phyloP scores from a whole-genome alignment of 2,329 filamentous ascomycete species.

The Aspergillus sp. region DNA sequence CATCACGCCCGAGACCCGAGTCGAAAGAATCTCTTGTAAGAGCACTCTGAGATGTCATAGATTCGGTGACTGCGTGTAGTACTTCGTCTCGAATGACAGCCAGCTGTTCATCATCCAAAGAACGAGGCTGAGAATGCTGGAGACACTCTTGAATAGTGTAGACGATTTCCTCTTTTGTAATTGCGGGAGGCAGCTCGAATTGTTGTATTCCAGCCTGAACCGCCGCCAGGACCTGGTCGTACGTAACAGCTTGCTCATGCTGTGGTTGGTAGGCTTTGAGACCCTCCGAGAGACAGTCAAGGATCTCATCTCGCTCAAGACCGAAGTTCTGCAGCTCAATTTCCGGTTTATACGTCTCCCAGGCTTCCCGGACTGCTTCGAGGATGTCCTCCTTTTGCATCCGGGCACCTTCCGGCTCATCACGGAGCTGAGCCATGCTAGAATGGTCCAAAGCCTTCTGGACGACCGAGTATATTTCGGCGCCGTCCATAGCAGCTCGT shows the following conservation, averaged over 20 bases:
- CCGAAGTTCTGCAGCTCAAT: conserved; percentile 88
- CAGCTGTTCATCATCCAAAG: conserved; percentile 28
- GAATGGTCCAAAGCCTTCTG: conserved; percentile 67
- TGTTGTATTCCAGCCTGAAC: conserved; percentile 83
- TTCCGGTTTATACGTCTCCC: conserved; percentile 92
- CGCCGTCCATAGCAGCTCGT: conserved; percentile 68
- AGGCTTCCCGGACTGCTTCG: conserved; percentile 82
- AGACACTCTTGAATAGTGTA: conserved; percentile 81
- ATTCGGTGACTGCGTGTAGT: conserved; percentile 32
- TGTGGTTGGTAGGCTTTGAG: conserved; percentile 68
- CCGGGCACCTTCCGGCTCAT: conserved; percentile 49
- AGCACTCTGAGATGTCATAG: conserved; percentile 30
- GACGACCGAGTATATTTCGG: conserved; percentile 83
- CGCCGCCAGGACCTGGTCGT: conserved; percentile 81
- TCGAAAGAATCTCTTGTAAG: conserved; percentile 31
- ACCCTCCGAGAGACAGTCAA: conserved; percentile 82
- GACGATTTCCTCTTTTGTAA: conserved; percentile 63
- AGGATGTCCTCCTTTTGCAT: conserved; percentile 80
- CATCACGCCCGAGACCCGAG: conserved; percentile 51
- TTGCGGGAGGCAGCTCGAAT: conserved; percentile 68
- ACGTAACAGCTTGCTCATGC: conserved; percentile 62
- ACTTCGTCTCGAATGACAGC: conserved; percentile 33
- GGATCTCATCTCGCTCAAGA: conserved; percentile 83
- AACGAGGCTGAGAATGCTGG: conserved; percentile 57
- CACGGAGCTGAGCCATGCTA: conserved; percentile 59